Evolutionary conservation across 108 stramenopile species (phyloP).

Genomic region (Nannochloropsis oceanica): DNA sequence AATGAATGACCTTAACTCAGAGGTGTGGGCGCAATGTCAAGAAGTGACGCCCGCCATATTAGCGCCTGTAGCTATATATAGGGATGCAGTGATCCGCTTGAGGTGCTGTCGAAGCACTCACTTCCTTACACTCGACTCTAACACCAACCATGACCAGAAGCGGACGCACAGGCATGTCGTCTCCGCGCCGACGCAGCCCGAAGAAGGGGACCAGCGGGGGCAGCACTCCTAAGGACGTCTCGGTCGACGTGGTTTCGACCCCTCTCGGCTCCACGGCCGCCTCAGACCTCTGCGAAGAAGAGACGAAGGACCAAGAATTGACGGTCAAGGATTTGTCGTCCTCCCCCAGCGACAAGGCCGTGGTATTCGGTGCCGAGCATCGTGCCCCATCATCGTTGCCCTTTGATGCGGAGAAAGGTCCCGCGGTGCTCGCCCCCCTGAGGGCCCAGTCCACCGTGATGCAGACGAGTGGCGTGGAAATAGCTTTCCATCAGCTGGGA

Average conservation of each 20-base stretch:
- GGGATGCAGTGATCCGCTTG: too few relatives aligned
- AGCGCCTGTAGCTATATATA: too few relatives aligned
- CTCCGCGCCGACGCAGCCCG: not conserved
- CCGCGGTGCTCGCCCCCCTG: not conserved
- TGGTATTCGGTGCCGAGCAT: not conserved
- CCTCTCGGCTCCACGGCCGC: not conserved
- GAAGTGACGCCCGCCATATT: too few relatives aligned
- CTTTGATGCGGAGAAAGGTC: not conserved
- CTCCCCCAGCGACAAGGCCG: not conserved
- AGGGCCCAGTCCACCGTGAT: not conserved
- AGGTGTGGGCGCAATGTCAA: too few relatives aligned
- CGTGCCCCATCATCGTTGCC: not conserved
- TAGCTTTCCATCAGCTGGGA: not conserved
- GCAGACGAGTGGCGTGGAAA: not conserved
- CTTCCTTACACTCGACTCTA: too few relatives aligned
- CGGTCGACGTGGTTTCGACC: not conserved
- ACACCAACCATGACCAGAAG: too few relatives aligned
- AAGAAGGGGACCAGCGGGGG: not conserved
- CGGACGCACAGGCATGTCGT: not conserved
- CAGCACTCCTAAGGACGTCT: not conserved
- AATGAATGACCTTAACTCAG: too few relatives aligned
- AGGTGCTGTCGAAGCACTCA: too few relatives aligned
- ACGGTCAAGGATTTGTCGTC: not conserved
- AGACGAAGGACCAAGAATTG: not conserved
- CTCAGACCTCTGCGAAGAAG: not conserved